These are phyloP conservation scores for Cryptosporidium felis DNA, from an alignment of 169 alveolate species.

Conservation along the genomic window DNA sequence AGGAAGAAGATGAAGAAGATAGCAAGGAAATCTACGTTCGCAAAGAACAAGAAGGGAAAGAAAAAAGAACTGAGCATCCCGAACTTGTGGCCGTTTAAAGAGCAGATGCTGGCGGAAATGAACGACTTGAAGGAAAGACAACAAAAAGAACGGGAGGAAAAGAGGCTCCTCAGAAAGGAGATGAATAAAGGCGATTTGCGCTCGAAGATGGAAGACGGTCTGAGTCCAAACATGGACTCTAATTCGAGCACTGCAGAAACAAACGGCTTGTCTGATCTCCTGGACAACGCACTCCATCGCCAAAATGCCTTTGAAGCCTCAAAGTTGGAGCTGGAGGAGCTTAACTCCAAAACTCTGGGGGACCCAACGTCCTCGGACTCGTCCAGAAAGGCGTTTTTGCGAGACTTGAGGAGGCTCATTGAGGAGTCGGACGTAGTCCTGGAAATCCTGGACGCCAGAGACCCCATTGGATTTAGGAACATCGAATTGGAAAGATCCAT, in stretches of 20 bases:
- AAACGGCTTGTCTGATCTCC: neutral
- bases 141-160: constrained; percentile 74
- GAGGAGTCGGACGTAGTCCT: constrained; percentile 88
- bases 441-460: constrained; percentile 93
- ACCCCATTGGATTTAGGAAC: constrained; percentile 90
- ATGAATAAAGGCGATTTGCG: constrained; percentile 73
- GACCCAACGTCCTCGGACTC: constrained; percentile 71
- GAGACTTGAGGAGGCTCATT: constrained; percentile 83
- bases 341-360: neutral
- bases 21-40: constrained; percentile 79
- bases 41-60: constrained; percentile 54
- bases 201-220: constrained; percentile 29
- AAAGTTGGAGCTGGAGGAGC: constrained; percentile 67
- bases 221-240: constrained; percentile 70
- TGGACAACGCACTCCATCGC: constrained; percentile 17
- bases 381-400: constrained; percentile 79
- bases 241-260: neutral
- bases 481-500: constrained; percentile 86
- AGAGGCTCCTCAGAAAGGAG: constrained; percentile 73
- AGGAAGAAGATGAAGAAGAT: constrained; percentile 83
- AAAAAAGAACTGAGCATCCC: constrained; percentile 85
- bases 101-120: constrained; percentile 72
- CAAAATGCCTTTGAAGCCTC: constrained; percentile 68
- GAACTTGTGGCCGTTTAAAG: constrained; percentile 84
- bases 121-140: constrained; percentile 75